Evolutionary conservation across 2,329 filamentous ascomycete species (phyloP).

Genomic region (Anisogramma anomala): DNA sequence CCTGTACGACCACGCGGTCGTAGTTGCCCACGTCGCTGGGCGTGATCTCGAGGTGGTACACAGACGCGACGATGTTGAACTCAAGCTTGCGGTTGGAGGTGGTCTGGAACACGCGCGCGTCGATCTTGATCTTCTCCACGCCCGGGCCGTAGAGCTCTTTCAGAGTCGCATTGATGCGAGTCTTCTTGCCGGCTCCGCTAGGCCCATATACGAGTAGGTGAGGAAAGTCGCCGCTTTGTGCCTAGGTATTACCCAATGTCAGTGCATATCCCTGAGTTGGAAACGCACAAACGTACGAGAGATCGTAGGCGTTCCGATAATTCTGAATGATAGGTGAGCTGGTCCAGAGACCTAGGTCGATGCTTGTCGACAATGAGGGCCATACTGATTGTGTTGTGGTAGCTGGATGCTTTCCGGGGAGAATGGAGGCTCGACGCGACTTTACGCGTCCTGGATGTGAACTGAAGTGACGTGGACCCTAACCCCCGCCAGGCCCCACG

Average conservation of each 20-base stretch:
- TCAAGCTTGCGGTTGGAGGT: constrained; percentile 93
- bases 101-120: constrained; percentile 92
- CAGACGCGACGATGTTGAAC: constrained; percentile 95
- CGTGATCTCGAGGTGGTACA: constrained; percentile 97
- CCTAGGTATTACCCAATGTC: constrained; percentile 39
- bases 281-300: constrained; percentile 57
- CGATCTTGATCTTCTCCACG: constrained; percentile 99
- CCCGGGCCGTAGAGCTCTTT: constrained; percentile 92
- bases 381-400: constrained; percentile 31
- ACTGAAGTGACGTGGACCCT: constrained; percentile 10
- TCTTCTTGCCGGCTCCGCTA: constrained; percentile 95
- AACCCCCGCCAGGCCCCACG: background rate
- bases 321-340: constrained; percentile 76
- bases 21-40: constrained; percentile 95
- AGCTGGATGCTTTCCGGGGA: too few species aligned
- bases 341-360: constrained; percentile 61
- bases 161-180: constrained; percentile 84
- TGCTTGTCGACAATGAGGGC: constrained; percentile 63
- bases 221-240: constrained; percentile 93
- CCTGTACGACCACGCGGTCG: constrained; percentile 90
- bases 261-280: background rate
- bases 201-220: constrained; percentile 96
- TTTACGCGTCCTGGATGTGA: too few species aligned
- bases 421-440: too few species aligned
- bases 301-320: constrained; percentile 79